A percentile compares a stretch with the other conserved stretches of the same genome.
These are phyloP conservation scores for Talaromyces borbonicus DNA, from an alignment of 495 filamentous ascomycete species.

Conservation along the genomic window DNA sequence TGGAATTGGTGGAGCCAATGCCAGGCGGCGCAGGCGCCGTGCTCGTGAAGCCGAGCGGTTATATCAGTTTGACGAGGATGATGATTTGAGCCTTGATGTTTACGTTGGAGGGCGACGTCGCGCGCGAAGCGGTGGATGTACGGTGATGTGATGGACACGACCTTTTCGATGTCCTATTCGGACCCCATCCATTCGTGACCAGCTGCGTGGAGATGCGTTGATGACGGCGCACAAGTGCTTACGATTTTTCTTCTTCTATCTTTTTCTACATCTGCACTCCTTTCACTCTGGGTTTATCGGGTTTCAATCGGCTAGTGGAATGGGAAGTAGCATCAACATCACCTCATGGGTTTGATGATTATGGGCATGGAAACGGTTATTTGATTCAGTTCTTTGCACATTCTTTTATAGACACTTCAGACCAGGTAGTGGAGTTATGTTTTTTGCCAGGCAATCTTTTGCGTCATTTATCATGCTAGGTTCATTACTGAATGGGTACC, in stretches of 20 bases:
- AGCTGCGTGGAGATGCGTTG: no score
- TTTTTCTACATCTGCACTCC: background rate
- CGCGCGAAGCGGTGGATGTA: constrained; percentile 46
- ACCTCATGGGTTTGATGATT: background rate
- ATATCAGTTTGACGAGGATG: constrained; percentile 67
- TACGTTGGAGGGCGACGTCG: constrained; percentile 30
- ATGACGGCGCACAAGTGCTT: no score
- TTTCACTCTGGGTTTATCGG: background rate
- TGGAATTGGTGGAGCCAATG: constrained; percentile 53
- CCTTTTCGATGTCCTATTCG: no score
- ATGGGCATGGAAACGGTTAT: background rate
- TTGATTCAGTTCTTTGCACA: constrained; percentile 4
- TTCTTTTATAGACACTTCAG: constrained; percentile 3
- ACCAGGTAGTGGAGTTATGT: constrained; percentile 1
- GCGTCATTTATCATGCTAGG: background rate
- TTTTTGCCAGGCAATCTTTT: background rate
- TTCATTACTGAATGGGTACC: background rate
- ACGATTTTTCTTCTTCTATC: constrained; percentile 4
- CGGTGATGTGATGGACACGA: constrained; percentile 46
- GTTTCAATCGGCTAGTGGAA: no score
- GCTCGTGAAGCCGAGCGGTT: constrained; percentile 66
- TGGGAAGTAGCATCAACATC: background rate
- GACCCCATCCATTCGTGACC: no score
- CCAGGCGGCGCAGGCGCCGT: constrained; percentile 58
- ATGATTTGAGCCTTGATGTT: constrained; percentile 28